Base-by-base conservation (phyloP, 2,329 filamentous ascomycete genomes). In the Exophiala phaeomuriformis region DNA sequence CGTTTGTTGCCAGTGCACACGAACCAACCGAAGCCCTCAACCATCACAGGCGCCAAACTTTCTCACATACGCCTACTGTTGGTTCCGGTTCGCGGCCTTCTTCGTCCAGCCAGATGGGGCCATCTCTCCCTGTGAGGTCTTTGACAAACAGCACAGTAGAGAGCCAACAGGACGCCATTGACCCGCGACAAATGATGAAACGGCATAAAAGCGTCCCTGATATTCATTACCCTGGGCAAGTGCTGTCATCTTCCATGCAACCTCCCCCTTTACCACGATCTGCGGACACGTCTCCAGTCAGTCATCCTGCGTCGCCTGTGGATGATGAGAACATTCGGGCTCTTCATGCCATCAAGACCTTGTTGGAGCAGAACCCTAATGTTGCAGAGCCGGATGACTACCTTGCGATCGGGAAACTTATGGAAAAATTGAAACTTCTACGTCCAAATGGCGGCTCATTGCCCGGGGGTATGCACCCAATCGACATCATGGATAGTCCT, bases 311-410 rank as follows among this genome's bases (percentile, higher is more conserved):
- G 12, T 55, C 71, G 30, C 86, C 85, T 1, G 86, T 86, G 0
- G 89, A 85, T 0, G 90, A 96, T 63, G 90, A 97, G 68, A 90
- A 90, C 3, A 80, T 87, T 37, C 79, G 82, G 48, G 91, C 90
- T 1, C 78, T 94, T 3, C 85, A 91, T 64, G 83, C 90, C 2
- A 81, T 96, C 19, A 79, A 95, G 67, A 84, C 73, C 56, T 95
- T 91, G 66, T 86, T 96, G 67, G 80, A 88, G 63, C 83, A 83
- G 56, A 80, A 86, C 61, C 81, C 83, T 8, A 84, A 83, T 1
- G 79, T 89, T 32, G 81, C 87, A 10, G 87, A 93, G 64, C 80
- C 88, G 44, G 80, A 81, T 63, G 90, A 96, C 59, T 90, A 85
- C 67, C 69, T 87, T 59, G 81, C 83, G 2, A 83, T 96, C 45